phyloP scores from a whole-genome alignment of 345 rosid species.

The Rhodamnia rubescens region DNA sequence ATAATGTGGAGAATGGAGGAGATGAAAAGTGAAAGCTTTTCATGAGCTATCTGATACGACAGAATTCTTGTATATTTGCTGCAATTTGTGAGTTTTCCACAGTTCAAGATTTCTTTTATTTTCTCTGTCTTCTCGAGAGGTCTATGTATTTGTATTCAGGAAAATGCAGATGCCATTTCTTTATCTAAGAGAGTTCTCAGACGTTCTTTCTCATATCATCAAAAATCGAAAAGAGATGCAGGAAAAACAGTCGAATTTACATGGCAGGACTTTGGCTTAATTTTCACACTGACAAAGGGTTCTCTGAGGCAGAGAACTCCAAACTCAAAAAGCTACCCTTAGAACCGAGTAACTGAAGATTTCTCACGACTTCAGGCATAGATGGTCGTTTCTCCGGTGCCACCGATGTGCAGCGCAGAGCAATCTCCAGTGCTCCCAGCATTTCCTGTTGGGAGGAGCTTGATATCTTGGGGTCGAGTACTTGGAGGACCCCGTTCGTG shows the following conservation, averaged over 20 bases:
- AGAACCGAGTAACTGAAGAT: constrained; percentile 39
- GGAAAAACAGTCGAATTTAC: not conserved
- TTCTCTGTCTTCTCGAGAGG: not conserved
- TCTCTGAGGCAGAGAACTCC: constrained; percentile 13
- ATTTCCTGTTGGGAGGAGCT: constrained; percentile 37
- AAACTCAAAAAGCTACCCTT: constrained; percentile 4
- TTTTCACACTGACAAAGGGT: not conserved
- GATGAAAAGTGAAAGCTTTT: not conserved
- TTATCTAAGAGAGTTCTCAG: not conserved
- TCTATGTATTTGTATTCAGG: not conserved
- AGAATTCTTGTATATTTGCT: not conserved
- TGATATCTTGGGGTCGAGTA: constrained; percentile 60
- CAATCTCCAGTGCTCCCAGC: constrained; percentile 62
- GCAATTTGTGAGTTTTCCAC: not conserved
- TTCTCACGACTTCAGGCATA: constrained; percentile 51
- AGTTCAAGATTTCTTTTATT: not conserved
- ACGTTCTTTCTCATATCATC: not conserved
- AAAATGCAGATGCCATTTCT: not conserved
- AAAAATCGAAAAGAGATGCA: not conserved
- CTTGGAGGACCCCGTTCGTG: constrained; percentile 50
- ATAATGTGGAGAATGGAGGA: not conserved
- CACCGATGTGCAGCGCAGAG: constrained; percentile 65
- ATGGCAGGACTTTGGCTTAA: not conserved
- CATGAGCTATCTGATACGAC: not conserved
- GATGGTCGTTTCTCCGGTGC: constrained; percentile 77